Base-by-base conservation (phyloP, 805 yeast genomes). In the Lipomyces kockii region DNA sequence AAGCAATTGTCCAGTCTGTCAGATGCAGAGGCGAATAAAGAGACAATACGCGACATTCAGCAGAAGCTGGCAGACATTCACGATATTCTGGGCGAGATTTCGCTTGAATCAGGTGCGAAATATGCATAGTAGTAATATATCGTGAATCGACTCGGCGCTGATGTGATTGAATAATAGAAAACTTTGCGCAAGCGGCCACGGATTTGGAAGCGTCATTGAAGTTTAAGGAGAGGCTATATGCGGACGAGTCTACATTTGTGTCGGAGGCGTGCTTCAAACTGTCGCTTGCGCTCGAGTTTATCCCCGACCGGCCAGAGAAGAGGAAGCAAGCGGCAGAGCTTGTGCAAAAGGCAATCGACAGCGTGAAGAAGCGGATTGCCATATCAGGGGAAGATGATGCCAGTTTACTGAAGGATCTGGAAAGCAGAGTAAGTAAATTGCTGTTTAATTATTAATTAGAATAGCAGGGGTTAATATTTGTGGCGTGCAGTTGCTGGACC, bases 31-130 rank as follows among this genome's bases (percentile, higher is more conserved):
- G 61, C 74, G 12, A 75, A 72, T 39, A 73, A 72, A 56, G 76
- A 70, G 37, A 75, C 65, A 73, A 72, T 52, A 78, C 77, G 35
- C 74, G 79, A 64, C 35, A 70, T 83, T 32, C 79, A 83, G 65
- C 80, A 82, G 72, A 89, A 86, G 70, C 80, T 92, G 27, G 87
- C 93, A 0, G 93, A 91, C 65, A 85, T 88, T 0, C 89, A 87
- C 76, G 93, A 90, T 74, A 78, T 93, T 11, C 81, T 92, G 20
- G 98, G 98, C 39, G 98, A 94, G 76, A 89, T 93, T 9, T 89
- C 97, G 0, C 81, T 93, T 56, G 99, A 94, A 75, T 86, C 95
- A 1, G 32, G 37, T 53, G 17, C 14, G 51, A 11, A 14, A n/a
- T 6, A 25, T 39, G 17, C 9, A 17, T 22, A 25, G n/a, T 8